Evolutionary conservation across 345 rosid genomes (phyloP), one percentile per base, ranked within the genome.

Genomic region (Camelina neglecta): DNA sequence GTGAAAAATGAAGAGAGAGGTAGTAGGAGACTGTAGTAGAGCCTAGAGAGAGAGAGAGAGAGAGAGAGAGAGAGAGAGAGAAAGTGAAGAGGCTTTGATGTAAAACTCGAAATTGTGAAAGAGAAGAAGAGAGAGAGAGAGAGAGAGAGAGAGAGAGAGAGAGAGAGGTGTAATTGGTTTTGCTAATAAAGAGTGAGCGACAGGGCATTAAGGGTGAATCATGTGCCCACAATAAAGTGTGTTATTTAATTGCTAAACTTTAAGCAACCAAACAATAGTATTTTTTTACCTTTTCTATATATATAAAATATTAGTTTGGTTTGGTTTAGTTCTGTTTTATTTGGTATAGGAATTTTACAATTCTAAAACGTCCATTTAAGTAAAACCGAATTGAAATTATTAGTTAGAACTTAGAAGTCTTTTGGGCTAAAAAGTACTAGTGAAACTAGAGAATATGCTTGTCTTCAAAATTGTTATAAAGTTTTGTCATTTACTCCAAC

Each of bases 201-300:
- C 75, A 76, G 75, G 66, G 75, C 71, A 64, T 76, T 70, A 56
- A 77, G 75, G 63, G 29, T 56, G 75, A 77, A 64, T 77, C 80
- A 71, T 69, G 65, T 77, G 80, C 66, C 61, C 13, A 64, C 50
- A 56, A 64, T 77, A 62, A 77, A 76, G 65, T 35, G 45, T 38
- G 47, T 71, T 71, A 47, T 71, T 71, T 38, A 71, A 26, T 75
- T 66, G 38, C 26, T 41, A 11, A 42, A 54, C 76, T 63, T 55
- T 73, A 51, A 49, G 60, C 67, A 67, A 75, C 73, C 73, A 75
- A 29, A 49, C 67, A 63, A 62, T 72, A 23, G 15, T 49, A 15
- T 3, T 10, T 23, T 3, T 8, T 4, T n/a, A 18, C 8, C 2
- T n/a, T 33, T 13, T 35, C 4, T 7, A 18, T 0, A 4, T 11